Evolutionary conservation across 2,329 filamentous ascomycete species (phyloP).

Genomic region (Aureobasidium subglaciale): DNA sequence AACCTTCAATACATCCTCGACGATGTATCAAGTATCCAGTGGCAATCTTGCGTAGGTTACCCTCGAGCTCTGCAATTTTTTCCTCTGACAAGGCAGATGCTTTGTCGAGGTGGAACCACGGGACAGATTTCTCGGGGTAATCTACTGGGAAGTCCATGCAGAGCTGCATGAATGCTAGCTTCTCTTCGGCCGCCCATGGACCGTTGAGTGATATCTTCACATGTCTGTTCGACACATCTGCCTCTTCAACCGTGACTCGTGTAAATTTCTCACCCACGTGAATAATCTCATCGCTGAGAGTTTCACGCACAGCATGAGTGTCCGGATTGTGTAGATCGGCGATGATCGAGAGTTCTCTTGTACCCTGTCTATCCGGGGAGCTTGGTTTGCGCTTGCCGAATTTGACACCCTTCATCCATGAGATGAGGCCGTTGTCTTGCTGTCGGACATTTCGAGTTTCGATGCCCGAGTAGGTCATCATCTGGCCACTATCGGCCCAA

Average conservation of each 20-base stretch:
- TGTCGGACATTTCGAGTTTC: constrained; percentile 36
- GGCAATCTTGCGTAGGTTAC: constrained; percentile 49
- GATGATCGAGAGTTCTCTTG: constrained; percentile 15
- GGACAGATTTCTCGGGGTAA: constrained; percentile 47
- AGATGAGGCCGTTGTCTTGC: constrained; percentile 46
- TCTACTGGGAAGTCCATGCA: constrained; percentile 51
- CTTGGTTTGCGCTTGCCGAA: constrained; percentile 39
- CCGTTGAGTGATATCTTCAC: constrained; percentile 52
- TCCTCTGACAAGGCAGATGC: constrained; percentile 48
- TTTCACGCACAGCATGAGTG: constrained; percentile 34
- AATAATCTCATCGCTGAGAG: constrained; percentile 54
- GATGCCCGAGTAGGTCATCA: constrained; percentile 42
- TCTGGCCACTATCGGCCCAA: constrained; percentile 35
- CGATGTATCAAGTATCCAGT: constrained; percentile 47
- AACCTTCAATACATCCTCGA: constrained; percentile 53
- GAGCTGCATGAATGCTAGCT: constrained; percentile 49
- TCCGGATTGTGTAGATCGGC: constrained; percentile 8
- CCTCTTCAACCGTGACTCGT: constrained; percentile 53
- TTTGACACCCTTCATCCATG: constrained; percentile 60
- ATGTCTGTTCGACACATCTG: constrained; percentile 48
- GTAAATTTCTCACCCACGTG: constrained; percentile 54
- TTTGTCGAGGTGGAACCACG: constrained; percentile 49
- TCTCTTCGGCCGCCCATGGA: constrained; percentile 50
- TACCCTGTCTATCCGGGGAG: constrained; percentile 9
- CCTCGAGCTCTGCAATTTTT: constrained; percentile 41